A percentile compares a stretch with the other conserved stretches of the same genome.
Evolutionary conservation across 2,329 filamentous ascomycete genomes (phyloP).

Genomic region (Cadophora sp.): DNA sequence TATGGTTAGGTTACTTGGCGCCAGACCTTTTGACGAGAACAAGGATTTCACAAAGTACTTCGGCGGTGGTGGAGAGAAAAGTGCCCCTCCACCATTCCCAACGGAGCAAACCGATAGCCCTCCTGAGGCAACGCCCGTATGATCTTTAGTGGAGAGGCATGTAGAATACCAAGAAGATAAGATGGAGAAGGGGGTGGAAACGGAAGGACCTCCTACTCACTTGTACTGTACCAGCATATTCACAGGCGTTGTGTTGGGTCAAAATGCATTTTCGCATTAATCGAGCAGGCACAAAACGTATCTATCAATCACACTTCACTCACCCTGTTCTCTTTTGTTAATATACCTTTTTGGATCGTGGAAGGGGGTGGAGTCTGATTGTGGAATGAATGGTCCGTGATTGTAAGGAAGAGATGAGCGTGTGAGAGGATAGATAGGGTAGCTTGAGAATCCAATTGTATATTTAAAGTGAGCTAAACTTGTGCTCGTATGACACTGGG

Average conservation of each 20-base stretch:
- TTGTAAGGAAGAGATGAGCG: not conserved
- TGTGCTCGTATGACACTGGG: not conserved
- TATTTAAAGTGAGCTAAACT: not conserved
- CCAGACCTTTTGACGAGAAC: slow-evolving; percentile 79
- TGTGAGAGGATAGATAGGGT: not conserved
- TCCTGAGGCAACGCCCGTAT: slow-evolving; percentile 30
- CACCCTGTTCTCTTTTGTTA: slow-evolving; percentile 26
- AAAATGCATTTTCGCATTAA: slow-evolving; percentile 7
- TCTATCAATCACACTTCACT: slow-evolving; percentile 23
- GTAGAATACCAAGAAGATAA: not conserved
- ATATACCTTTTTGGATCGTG: not conserved
- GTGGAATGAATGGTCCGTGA: not conserved
- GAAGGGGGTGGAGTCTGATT: not conserved
- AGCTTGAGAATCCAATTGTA: slow-evolving; percentile 9
- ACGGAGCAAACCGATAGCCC: slow-evolving; percentile 46
- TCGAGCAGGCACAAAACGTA: slow-evolving; percentile 4
- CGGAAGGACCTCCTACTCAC: not conserved
- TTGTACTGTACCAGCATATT: slow-evolving; percentile 23
- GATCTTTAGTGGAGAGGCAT: not conserved
- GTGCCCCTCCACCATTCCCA: slow-evolving; percentile 64
- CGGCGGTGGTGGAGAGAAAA: slow-evolving; percentile 60
- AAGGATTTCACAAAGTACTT: slow-evolving; percentile 97
- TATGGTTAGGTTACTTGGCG: slow-evolving; percentile 86
- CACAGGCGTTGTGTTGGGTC: slow-evolving; percentile 17
- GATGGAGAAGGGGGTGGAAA: not conserved